Percentiles rank a stretch among this genome's conserved stretches.
Conservation (phyloP, 176 grass and related monocot species). For the Lolium rigidum region DNA sequence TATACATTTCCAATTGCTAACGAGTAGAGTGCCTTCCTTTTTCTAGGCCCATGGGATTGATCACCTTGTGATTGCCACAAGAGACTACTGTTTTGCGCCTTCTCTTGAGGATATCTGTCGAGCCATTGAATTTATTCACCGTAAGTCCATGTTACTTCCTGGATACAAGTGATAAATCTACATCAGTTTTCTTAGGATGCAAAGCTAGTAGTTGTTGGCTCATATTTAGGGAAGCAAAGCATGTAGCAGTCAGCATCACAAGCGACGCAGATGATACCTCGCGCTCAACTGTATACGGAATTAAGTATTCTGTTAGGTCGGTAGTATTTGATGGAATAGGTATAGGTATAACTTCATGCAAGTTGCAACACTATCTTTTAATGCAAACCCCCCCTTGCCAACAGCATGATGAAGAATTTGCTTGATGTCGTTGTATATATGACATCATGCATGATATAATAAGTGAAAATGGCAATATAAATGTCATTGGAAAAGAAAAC, state of each 20-base stretch:
- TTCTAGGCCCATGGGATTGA: conserved; percentile 78
- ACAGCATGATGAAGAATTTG: conserved; percentile 27
- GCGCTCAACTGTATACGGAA: not conserved
- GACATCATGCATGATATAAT: conserved; percentile 21
- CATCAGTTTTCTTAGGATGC: not conserved
- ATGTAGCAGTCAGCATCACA: conserved; percentile 18
- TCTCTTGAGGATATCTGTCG: conserved; percentile 72
- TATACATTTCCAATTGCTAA: conserved; percentile 12
- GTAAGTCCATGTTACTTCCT: conserved; percentile 56
- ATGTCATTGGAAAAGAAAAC: not conserved
- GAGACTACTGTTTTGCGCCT: conserved; percentile 94
- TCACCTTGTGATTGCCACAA: conserved; percentile 93
- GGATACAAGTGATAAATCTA: not conserved
- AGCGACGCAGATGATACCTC: conserved; percentile 18
- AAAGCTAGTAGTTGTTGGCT: conserved; percentile 1
- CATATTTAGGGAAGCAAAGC: conserved; percentile 26
- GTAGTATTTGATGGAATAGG: conserved; percentile 35
- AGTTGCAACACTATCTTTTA: conserved; percentile 34
- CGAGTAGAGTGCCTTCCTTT: conserved; percentile 23
- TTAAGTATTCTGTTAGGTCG: conserved; percentile 9
- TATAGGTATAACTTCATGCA: conserved; percentile 13
- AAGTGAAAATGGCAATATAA: not conserved
- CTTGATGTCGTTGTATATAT: conserved; percentile 36
- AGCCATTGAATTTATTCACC: conserved; percentile 92
- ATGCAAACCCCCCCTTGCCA: not conserved